Conservation (phyloP, 441 rosid species). For the Erysimum cheiri region DNA sequence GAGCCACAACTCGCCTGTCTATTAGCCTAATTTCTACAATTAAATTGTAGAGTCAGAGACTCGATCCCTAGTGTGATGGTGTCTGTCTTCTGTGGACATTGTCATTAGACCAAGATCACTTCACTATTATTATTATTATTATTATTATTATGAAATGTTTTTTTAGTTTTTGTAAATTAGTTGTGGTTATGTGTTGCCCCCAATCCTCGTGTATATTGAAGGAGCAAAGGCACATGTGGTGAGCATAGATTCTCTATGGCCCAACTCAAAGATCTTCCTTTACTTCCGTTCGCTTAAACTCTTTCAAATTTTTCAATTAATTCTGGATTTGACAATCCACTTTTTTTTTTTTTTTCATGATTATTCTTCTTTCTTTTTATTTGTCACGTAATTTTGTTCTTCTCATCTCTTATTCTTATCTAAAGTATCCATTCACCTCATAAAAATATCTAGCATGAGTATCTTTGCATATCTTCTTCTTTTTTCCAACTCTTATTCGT, state of each 20-base stretch:
- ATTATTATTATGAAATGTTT: too few species aligned
- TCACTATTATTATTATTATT: not conserved
- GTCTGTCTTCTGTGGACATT: too few species aligned
- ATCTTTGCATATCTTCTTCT: slow-evolving; percentile 38
- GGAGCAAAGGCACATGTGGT: slow-evolving; percentile 50
- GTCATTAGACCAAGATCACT: too few species aligned
- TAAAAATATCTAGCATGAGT: slow-evolving; percentile 9
- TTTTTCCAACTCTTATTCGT: slow-evolving; percentile 26
- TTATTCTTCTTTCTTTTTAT: slow-evolving; percentile 11
- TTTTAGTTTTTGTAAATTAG: not conserved
- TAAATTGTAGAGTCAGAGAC: too few species aligned
- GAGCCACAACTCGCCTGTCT: too few species aligned
- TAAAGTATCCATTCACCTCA: slow-evolving; percentile 22
- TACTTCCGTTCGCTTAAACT: slow-evolving; percentile 29
- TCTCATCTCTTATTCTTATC: slow-evolving; percentile 36
- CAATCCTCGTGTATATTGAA: slow-evolving; percentile 32
- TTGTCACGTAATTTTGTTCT: not conserved
- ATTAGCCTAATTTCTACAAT: too few species aligned
- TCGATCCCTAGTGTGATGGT: too few species aligned
- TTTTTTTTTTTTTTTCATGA: slow-evolving; percentile 20
- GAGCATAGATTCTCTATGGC: slow-evolving; percentile 56
- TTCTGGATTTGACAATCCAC: slow-evolving; percentile 37
- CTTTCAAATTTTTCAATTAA: slow-evolving; percentile 23
- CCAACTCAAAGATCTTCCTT: slow-evolving; percentile 43
- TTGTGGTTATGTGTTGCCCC: slow-evolving; percentile 37